A percentile compares a stretch with the other conserved stretches of the same genome.
phyloP scores from a whole-genome alignment of 73 alveolate genomes.

The Stentor coeruleus region DNA sequence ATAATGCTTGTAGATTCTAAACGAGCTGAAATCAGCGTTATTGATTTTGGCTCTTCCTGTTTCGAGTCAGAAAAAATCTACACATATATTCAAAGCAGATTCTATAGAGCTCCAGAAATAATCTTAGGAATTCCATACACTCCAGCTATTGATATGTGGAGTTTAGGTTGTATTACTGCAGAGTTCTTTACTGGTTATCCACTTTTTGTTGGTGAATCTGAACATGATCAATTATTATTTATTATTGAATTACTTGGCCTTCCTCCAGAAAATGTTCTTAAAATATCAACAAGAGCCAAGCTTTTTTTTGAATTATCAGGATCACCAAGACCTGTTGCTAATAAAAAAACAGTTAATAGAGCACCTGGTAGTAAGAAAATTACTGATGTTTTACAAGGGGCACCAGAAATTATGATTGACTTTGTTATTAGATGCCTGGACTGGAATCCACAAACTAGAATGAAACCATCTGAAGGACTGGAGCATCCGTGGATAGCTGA shows the following conservation, averaged over 20 bases:
- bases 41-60: slow-evolving; percentile 82
- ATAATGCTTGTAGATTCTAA: slow-evolving; percentile 60
- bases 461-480: slow-evolving; percentile 34
- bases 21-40: slow-evolving; percentile 66
- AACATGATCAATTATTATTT: slow-evolving; percentile 41
- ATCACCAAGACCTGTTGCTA: no score
- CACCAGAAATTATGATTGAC: no score
- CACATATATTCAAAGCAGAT: slow-evolving; percentile 45
- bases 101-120: slow-evolving; percentile 62
- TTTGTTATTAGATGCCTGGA: slow-evolving; percentile 50
- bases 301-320: slow-evolving; percentile 50
- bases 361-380: no score
- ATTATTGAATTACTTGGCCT: slow-evolving; percentile 47
- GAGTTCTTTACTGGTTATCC: slow-evolving; percentile 59
- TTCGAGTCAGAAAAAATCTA: slow-evolving; percentile 55
- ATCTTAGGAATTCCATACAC: slow-evolving; percentile 57
- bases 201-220: slow-evolving; percentile 57
- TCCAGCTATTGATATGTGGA: slow-evolving; percentile 64
- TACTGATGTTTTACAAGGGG: no score
- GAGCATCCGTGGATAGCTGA: slow-evolving; percentile 43
- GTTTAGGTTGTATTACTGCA: slow-evolving; percentile 57
- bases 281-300: slow-evolving; percentile 26
- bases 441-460: slow-evolving; percentile 45
- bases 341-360: no score
- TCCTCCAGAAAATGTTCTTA: slow-evolving; percentile 42